These are phyloP conservation scores for Kurtzmaniella quercitrusa DNA, from an alignment of 1,139 yeast species.

Conservation along the genomic window DNA sequence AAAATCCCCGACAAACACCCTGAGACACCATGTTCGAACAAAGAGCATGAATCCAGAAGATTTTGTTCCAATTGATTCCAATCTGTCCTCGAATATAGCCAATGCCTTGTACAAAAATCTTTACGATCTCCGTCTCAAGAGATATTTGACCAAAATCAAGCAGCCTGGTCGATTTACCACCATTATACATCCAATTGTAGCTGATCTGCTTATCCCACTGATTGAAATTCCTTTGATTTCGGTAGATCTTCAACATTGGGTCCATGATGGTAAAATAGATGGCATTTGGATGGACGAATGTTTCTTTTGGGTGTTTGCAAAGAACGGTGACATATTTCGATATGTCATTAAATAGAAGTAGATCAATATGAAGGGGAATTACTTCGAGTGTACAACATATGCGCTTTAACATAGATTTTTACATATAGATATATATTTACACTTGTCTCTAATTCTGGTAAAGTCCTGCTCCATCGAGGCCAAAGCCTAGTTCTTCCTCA, in stretches of 20 bases:
- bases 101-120: conserved; percentile 32
- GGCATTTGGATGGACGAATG: conserved; percentile 36
- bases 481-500: conserved; percentile 47
- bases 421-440: background rate
- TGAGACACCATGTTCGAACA: conserved; percentile 2
- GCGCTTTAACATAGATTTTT: too few species aligned
- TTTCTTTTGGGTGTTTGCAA: conserved; percentile 49
- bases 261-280: conserved; percentile 41
- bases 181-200: conserved; percentile 36
- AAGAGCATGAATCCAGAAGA: background rate
- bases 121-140: conserved; percentile 30
- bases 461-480: conserved; percentile 38
- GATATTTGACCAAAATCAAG: conserved; percentile 20
- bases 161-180: conserved; percentile 13
- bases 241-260: conserved; percentile 31
- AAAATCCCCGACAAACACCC: background rate
- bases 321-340: conserved; percentile 50
- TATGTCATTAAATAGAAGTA: conserved; percentile 13
- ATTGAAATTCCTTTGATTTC: conserved; percentile 34
- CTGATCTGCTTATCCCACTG: conserved; percentile 39
- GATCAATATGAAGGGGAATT: background rate
- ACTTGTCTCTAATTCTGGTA: conserved; percentile 14
- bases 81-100: conserved; percentile 17
- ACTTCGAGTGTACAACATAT: background rate
- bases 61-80: background rate